Percentiles rank a stretch among this genome's conserved stretches.
Conservation (phyloP, 371 early-diverging fungal genomes). For the Dinochytrium kinnereticum region DNA sequence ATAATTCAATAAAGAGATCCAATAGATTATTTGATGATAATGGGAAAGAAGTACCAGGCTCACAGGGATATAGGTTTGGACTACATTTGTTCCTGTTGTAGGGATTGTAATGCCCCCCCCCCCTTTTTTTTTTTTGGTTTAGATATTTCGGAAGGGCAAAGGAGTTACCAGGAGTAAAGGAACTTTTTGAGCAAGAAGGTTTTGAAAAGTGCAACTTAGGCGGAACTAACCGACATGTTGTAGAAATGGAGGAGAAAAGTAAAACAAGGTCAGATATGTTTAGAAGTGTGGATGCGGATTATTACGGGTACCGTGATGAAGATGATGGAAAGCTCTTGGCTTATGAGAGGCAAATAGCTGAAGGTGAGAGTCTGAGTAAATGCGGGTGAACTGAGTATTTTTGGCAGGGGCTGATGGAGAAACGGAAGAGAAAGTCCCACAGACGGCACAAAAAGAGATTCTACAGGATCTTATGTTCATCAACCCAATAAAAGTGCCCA, state of each 20-base stretch:
- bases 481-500: constrained; percentile 58
- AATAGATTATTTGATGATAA: constrained; percentile 79
- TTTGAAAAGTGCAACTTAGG: not conserved
- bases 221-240: not conserved
- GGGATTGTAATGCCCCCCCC: not conserved
- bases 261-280: constrained; percentile 66
- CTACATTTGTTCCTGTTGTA: too few species aligned
- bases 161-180: constrained; percentile 93
- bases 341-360: constrained; percentile 63
- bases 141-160: constrained; percentile 97
- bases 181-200: constrained; percentile 78
- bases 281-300: constrained; percentile 87
- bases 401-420: constrained; percentile 32
- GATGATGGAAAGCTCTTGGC: constrained; percentile 82
- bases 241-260: constrained; percentile 24
- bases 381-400: constrained; percentile 11
- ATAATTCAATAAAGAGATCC: constrained; percentile 63
- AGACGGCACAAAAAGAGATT: constrained; percentile 8
- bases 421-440: constrained; percentile 32
- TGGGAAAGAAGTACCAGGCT: constrained; percentile 90
- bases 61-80: constrained; percentile 93
- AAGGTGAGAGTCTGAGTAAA: constrained; percentile 1
- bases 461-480: constrained; percentile 34
- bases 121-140: not conserved
- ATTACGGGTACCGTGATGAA: constrained; percentile 95